Evolutionary conservation across 768 basidiomycete genomes (phyloP).

Genomic region (Boletales sp.): DNA sequence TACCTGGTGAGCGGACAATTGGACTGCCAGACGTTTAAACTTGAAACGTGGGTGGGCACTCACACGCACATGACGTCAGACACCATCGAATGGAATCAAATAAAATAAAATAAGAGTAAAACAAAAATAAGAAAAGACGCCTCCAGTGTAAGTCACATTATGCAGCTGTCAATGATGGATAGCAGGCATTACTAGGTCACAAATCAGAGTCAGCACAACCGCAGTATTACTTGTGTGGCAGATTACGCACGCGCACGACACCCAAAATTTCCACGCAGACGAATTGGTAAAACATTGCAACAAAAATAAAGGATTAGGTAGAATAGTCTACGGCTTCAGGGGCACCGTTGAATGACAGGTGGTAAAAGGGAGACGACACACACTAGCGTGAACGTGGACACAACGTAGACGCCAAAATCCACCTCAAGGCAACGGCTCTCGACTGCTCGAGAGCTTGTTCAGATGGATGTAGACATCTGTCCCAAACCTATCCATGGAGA

Average conservation of each 20-base stretch:
- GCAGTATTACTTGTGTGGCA: not conserved
- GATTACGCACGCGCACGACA: not conserved
- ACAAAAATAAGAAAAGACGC: too few species aligned
- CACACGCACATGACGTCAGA: too few species aligned
- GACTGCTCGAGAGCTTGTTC: slow-evolving; percentile 68
- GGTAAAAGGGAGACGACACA: slow-evolving; percentile 2
- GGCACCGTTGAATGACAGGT: not conserved
- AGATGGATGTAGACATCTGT: slow-evolving; percentile 93
- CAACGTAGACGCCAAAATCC: too few species aligned
- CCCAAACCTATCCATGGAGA: slow-evolving; percentile 98
- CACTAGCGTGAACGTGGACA: not conserved
- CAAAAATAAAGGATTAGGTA: not conserved
- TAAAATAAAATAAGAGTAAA: too few species aligned
- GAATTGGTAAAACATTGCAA: not conserved
- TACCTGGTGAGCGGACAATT: too few species aligned
- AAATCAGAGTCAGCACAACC: too few species aligned
- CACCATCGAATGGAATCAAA: too few species aligned
- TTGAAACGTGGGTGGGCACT: too few species aligned
- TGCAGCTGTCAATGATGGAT: too few species aligned
- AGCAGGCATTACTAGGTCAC: too few species aligned
- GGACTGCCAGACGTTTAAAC: too few species aligned
- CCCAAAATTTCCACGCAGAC: not conserved
- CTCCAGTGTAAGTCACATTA: too few species aligned
- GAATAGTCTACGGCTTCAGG: slow-evolving; percentile 2
- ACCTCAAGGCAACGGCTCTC: slow-evolving; percentile 22